Conservation (phyloP, 164 flowering plant genomes). For the Berberis thunbergii region DNA sequence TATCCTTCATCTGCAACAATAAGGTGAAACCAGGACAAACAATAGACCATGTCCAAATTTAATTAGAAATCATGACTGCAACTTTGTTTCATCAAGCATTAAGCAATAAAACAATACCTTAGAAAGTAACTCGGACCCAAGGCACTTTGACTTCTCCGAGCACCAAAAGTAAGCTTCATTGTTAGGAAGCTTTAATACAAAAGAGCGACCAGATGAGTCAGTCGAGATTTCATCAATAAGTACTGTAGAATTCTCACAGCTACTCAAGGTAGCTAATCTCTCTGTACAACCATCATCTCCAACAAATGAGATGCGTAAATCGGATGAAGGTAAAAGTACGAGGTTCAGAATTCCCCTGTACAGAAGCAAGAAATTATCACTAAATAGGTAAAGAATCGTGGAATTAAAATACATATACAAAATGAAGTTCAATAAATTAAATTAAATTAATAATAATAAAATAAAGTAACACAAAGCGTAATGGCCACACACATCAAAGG, state of each 20-base stretch:
- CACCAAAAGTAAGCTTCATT: conserved; percentile 62
- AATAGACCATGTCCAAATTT: neutral
- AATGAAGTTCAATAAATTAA: too few relatives aligned
- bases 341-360: conserved; percentile 81
- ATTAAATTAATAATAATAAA: neutral
- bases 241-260: conserved; percentile 24
- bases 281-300: conserved; percentile 79
- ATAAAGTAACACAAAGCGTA: neutral
- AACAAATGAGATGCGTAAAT: conserved; percentile 62
- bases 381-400: too few relatives aligned
- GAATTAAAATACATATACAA: too few relatives aligned
- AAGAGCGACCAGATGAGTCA: conserved; percentile 76
- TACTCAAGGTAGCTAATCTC: conserved; percentile 47
- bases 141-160: conserved; percentile 70
- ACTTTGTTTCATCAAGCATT: neutral
- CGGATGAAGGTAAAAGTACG: conserved; percentile 73
- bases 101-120: conserved; percentile 38
- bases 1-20: neutral
- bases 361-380: neutral
- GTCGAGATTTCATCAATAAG: conserved; percentile 51
- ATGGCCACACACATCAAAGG: neutral
- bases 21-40: neutral
- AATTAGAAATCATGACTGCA: neutral
- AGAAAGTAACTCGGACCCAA: conserved; percentile 60
- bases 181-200: conserved; percentile 39